phyloP scores from a whole-genome alignment of 2,329 filamentous ascomycete species.

The Trichoderma cornu-damae region DNA sequence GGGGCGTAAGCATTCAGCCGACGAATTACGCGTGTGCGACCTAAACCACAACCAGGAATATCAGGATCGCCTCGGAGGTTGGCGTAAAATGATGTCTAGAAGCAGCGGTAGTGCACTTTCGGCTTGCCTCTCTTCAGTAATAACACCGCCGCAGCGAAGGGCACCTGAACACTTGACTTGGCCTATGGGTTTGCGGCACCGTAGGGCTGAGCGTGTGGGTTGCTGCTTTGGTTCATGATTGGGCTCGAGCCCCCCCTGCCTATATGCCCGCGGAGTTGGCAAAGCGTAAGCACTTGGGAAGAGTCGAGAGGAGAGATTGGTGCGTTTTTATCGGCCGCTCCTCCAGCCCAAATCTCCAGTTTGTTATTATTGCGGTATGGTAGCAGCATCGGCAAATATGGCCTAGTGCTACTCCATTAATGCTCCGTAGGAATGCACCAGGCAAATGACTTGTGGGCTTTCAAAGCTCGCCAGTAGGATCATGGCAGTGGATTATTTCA shows the following conservation, averaged over 20 bases:
- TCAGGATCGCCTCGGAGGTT: background rate
- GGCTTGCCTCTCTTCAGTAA: background rate
- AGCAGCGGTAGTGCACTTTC: background rate
- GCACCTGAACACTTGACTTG: background rate
- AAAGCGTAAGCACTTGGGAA: slow-evolving; percentile 12
- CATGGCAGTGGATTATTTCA: background rate
- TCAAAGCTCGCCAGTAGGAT: background rate
- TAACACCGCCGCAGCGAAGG: background rate
- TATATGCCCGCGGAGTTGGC: background rate
- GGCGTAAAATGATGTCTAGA: background rate
- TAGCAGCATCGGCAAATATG: too few relatives aligned
- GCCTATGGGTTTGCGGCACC: too few relatives aligned
- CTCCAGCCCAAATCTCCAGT: background rate
- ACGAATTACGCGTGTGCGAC: background rate
- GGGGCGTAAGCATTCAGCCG: background rate
- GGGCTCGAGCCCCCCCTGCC: background rate
- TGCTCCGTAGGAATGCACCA: too few relatives aligned
- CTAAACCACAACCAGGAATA: background rate
- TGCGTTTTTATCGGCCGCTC: background rate
- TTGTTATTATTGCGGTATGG: too few relatives aligned
- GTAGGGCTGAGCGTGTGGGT: slow-evolving; percentile 12
- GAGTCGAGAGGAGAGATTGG: background rate
- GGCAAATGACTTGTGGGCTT: background rate
- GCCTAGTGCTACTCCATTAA: too few relatives aligned
- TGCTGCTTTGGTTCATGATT: background rate